phyloP scores from a whole-genome alignment of 2,329 filamentous ascomycete species.

The Leptographium radiaticola region DNA sequence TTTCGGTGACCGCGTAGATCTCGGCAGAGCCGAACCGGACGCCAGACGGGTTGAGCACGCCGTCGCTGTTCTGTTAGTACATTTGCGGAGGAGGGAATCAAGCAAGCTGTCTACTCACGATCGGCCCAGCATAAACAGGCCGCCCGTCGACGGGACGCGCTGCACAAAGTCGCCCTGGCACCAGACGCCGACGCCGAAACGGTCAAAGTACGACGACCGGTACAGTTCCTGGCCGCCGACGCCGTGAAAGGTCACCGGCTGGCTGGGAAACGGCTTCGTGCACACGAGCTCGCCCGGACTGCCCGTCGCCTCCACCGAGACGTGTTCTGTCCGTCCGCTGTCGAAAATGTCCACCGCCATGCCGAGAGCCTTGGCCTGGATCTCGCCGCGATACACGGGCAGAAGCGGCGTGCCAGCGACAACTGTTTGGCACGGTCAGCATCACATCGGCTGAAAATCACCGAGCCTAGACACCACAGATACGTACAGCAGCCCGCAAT shows the following conservation, averaged over 20 bases:
- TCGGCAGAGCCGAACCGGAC: slow-evolving; percentile 32
- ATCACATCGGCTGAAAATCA: too few relatives aligned
- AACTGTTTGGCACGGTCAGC: neutral
- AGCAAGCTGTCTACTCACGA: slow-evolving; percentile 14
- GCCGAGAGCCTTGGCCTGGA: slow-evolving; percentile 29
- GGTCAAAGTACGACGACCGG: slow-evolving; percentile 29
- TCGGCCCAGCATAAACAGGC: slow-evolving; percentile 28
- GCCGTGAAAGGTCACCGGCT: slow-evolving; percentile 32
- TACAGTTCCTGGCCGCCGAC: slow-evolving; percentile 26
- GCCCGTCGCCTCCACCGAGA: slow-evolving; percentile 18
- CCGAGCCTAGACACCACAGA: slow-evolving; percentile 1
- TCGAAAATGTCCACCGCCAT: slow-evolving; percentile 32
- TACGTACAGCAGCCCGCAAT: slow-evolving; percentile 28
- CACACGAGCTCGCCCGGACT: slow-evolving; percentile 31
- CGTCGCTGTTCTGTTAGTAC: slow-evolving; percentile 19
- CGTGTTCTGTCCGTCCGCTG: slow-evolving; percentile 19
- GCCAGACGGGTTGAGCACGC: slow-evolving; percentile 31
- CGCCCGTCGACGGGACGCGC: slow-evolving; percentile 25
- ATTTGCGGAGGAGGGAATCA: neutral
- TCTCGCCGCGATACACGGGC: slow-evolving; percentile 27
- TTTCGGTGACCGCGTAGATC: slow-evolving; percentile 34
- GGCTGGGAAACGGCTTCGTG: slow-evolving; percentile 29
- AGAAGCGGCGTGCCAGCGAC: slow-evolving; percentile 4
- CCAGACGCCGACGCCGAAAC: slow-evolving; percentile 26
- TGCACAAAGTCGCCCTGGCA: slow-evolving; percentile 33